A percentile compares a stretch with the other conserved stretches of the same genome.
Evolutionary conservation across 495 filamentous ascomycete species (phyloP).

Genomic region (Xylaria scruposa): DNA sequence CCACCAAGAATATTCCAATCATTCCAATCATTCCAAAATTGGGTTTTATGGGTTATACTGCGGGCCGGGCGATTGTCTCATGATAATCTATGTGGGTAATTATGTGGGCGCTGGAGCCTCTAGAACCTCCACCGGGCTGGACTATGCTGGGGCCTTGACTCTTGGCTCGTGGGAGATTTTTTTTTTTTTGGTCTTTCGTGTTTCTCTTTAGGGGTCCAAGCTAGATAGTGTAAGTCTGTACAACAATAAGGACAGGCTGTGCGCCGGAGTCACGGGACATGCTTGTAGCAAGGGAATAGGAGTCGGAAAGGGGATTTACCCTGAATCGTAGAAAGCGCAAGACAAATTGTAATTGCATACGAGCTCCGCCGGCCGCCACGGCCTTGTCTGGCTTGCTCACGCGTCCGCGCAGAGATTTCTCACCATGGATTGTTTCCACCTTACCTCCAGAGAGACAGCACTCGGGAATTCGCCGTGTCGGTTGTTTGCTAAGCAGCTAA

Average conservation of each 20-base stretch:
- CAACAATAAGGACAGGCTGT: not conserved
- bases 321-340: slow-evolving; percentile 21
- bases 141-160: slow-evolving; percentile 12
- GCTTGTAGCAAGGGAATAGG: not conserved
- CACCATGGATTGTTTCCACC: slow-evolving; percentile 19
- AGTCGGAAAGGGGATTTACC: slow-evolving; percentile 15
- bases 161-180: slow-evolving; percentile 19
- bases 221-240: not conserved
- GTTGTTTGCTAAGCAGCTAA: slow-evolving; percentile 4
- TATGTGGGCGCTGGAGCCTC: slow-evolving; percentile 19
- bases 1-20: slow-evolving; percentile 7
- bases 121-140: slow-evolving; percentile 17
- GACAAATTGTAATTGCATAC: slow-evolving; percentile 18
- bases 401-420: slow-evolving; percentile 27
- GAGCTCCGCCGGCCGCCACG: slow-evolving; percentile 19
- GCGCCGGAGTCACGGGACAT: slow-evolving; percentile 3
- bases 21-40: slow-evolving; percentile 14
- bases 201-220: slow-evolving; percentile 12
- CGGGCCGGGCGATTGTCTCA: slow-evolving; percentile 15
- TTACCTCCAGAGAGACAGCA: slow-evolving; percentile 6
- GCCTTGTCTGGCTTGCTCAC: slow-evolving; percentile 27
- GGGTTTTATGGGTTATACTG: slow-evolving; percentile 13
- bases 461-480: not conserved
- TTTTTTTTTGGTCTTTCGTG: not conserved
- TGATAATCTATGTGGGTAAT: slow-evolving; percentile 21